phyloP scores from a whole-genome alignment of 1,284 basidiomycete genomes.

The Cystobasidium pallidum region DNA sequence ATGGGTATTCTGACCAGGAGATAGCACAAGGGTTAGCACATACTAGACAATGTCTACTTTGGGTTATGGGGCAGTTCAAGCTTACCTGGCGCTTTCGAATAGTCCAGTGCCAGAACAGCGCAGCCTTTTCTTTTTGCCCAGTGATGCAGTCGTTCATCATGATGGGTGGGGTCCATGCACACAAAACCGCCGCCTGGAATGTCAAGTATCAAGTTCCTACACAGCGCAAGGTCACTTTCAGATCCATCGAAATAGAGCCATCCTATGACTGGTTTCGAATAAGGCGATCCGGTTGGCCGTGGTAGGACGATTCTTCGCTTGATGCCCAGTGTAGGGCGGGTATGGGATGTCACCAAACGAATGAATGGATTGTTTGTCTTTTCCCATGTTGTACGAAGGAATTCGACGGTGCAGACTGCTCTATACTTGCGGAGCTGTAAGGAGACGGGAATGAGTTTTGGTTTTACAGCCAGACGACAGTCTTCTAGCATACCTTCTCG shows the following conservation, averaged over 20 bases:
- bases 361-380: slow-evolving; percentile 90
- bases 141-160: slow-evolving; percentile 86
- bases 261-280: slow-evolving; percentile 74
- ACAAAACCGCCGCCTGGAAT: slow-evolving; percentile 96
- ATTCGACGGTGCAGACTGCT: slow-evolving; percentile 91
- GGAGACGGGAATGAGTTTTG: slow-evolving; percentile 12
- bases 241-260: slow-evolving; percentile 82
- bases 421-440: slow-evolving; percentile 80
- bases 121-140: slow-evolving; percentile 81
- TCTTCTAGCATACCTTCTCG: slow-evolving; percentile 69
- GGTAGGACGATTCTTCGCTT: slow-evolving; percentile 77
- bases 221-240: slow-evolving; percentile 67
- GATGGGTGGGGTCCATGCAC: slow-evolving; percentile 91
- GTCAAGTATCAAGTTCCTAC: slow-evolving; percentile 83
- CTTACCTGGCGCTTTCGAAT: slow-evolving; percentile 83
- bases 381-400: slow-evolving; percentile 93
- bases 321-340: slow-evolving; percentile 67
- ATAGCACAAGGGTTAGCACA: slow-evolving; percentile 29
- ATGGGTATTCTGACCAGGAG: slow-evolving; percentile 65
- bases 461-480: too few species aligned
- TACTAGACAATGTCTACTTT: slow-evolving; percentile 58
- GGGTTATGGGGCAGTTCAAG: slow-evolving; percentile 96
- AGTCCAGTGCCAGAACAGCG: slow-evolving; percentile 85
- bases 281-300: slow-evolving; percentile 73
- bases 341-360: slow-evolving; percentile 66